These are phyloP conservation scores for Lactarius pseudohatsudake DNA, from an alignment of 768 basidiomycete species.

Conservation along the genomic window DNA sequence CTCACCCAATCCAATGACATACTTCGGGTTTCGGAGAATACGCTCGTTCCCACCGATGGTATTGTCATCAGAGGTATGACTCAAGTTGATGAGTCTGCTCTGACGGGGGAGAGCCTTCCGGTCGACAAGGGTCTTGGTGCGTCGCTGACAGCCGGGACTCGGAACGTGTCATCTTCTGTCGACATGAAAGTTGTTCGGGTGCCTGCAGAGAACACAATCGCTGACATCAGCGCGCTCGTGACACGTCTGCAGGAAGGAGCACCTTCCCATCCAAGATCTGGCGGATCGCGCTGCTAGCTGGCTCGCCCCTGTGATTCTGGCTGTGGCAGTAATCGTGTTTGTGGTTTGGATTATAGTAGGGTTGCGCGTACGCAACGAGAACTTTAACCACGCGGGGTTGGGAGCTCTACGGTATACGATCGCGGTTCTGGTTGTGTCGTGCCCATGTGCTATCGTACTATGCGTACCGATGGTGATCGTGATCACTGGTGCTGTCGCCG, in stretches of 20 bases:
- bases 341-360: constrained; percentile 41
- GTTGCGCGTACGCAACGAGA: constrained; percentile 33
- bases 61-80: constrained; percentile 38
- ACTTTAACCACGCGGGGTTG: constrained; percentile 34
- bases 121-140: constrained; percentile 39
- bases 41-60: constrained; percentile 43
- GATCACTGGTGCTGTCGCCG: constrained; percentile 37
- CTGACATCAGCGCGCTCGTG: constrained; percentile 40
- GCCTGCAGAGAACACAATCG: constrained; percentile 44
- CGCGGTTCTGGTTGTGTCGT: constrained; percentile 51
- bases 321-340: constrained; percentile 41
- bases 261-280: constrained; percentile 43
- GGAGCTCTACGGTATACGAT: constrained; percentile 51
- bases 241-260: constrained; percentile 40
- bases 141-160: constrained; percentile 41
- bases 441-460: constrained; percentile 49
- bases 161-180: constrained; percentile 38
- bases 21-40: constrained; percentile 38
- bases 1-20: constrained; percentile 41
- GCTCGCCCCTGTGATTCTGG: constrained; percentile 51
- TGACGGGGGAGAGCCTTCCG: constrained; percentile 45
- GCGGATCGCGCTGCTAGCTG: constrained; percentile 51
- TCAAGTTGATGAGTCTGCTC: constrained; percentile 44
- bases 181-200: constrained; percentile 39
- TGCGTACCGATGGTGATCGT: constrained; percentile 41